phyloP scores from a whole-genome alignment of 2,329 filamentous ascomycete genomes.

The Pseudogymnoascus sp. region DNA sequence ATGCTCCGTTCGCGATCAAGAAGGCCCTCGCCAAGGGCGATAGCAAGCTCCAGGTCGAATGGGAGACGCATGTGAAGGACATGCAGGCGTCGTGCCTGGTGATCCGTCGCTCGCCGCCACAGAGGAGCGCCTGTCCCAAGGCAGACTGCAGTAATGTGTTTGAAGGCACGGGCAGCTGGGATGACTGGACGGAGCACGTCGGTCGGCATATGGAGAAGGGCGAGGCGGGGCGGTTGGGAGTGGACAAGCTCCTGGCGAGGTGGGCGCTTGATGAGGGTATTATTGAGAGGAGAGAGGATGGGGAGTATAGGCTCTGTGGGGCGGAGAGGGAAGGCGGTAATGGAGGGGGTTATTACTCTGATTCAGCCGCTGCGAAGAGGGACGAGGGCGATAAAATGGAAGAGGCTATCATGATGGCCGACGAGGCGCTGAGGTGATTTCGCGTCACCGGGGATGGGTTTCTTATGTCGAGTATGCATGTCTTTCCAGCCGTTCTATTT shows the following conservation, averaged over 20 bases:
- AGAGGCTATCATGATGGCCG: conserved; percentile 19
- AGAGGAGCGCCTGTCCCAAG: conserved; percentile 62
- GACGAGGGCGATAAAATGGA: conserved; percentile 20
- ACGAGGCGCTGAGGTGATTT: conserved; percentile 14
- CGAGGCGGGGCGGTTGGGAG: conserved; percentile 48
- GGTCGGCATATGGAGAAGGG: conserved; percentile 80
- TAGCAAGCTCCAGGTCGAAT: conserved; percentile 51
- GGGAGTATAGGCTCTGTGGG: conserved; percentile 49
- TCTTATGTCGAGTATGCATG: not conserved
- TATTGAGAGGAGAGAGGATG: conserved; percentile 49
- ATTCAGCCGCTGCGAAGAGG: conserved; percentile 20
- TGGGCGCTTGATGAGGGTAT: conserved; percentile 59
- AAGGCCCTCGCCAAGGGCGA: conserved; percentile 49
- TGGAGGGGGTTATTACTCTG: conserved; percentile 27
- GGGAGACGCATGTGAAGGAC: conserved; percentile 58
- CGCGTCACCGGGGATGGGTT: not conserved
- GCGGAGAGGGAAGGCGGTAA: conserved; percentile 30
- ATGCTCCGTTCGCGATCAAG: conserved; percentile 61
- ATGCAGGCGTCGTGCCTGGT: conserved; percentile 70
- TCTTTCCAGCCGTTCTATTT: conserved; percentile 4
- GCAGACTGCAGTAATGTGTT: conserved; percentile 66
- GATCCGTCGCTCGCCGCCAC: conserved; percentile 60
- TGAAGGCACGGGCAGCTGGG: conserved; percentile 68
- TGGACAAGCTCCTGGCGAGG: conserved; percentile 49
- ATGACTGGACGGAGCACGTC: conserved; percentile 87